phyloP scores from a whole-genome alignment of 352 stramenopile species.

The Globisporangium emineosum region DNA sequence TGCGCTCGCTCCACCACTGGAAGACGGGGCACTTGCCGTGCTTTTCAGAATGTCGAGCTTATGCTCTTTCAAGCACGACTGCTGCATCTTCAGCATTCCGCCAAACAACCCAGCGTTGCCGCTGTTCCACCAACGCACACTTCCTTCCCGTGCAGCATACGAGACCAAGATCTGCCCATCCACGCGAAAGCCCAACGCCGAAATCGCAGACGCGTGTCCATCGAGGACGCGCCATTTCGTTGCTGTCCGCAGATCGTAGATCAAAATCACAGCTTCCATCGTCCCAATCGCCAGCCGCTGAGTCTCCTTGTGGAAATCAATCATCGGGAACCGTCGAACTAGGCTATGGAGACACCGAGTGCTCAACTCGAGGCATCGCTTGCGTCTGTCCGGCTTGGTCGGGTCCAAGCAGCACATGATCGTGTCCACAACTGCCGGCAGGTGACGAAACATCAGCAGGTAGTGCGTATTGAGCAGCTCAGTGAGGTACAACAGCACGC shows the following conservation, averaged over 20 bases:
- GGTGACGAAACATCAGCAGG: conserved; percentile 78
- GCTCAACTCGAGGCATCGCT: conserved; percentile 72
- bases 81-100: conserved; percentile 86
- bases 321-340: conserved; percentile 82
- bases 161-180: conserved; percentile 83
- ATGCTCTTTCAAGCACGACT: conserved; percentile 84
- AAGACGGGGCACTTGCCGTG: conserved; percentile 38
- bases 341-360: conserved; percentile 80
- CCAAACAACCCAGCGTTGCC: conserved; percentile 73
- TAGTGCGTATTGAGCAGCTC: conserved; percentile 84
- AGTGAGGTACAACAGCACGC: conserved; percentile 73
- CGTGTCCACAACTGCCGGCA: conserved; percentile 80
- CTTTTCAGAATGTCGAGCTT: conserved; percentile 57
- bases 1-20: conserved; percentile 53
- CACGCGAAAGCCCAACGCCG: conserved; percentile 60
- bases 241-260: conserved; percentile 84
- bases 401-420: conserved; percentile 85
- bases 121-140: conserved; percentile 85
- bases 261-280: conserved; percentile 86
- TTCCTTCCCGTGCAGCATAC: conserved; percentile 74
- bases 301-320: conserved; percentile 86
- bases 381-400: conserved; percentile 77
- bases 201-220: conserved; percentile 70
- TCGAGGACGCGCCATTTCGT: conserved; percentile 89
- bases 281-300: conserved; percentile 83